These are phyloP conservation scores for Hibiscus tridactylites DNA, from an alignment of 345 rosid genomes.

Conservation along the genomic window DNA sequence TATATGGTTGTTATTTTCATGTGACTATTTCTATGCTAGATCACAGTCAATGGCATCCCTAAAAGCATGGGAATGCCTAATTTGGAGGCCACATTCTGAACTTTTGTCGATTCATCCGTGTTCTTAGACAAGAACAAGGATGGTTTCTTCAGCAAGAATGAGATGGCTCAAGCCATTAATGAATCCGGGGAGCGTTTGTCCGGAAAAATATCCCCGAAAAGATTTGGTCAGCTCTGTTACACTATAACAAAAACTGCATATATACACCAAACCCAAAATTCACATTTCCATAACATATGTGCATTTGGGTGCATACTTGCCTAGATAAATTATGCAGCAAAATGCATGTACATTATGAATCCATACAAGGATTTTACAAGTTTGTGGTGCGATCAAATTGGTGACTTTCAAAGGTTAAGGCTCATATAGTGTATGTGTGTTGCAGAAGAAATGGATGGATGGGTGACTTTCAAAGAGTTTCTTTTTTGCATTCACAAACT, in stretches of 20 bases:
- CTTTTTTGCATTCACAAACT: conserved; percentile 72
- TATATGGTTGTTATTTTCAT: no score
- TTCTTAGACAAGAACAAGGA: conserved; percentile 86
- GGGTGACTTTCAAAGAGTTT: conserved; percentile 89
- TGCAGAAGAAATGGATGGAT: conserved; percentile 97
- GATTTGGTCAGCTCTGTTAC: conserved; percentile 54
- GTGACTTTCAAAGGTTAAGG: no score
- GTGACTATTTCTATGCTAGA: no score
- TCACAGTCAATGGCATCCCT: no score
- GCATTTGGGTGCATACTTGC: neutral
- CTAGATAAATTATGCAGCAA: no score
- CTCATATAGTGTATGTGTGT: neutral
- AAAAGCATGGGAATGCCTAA: conserved; percentile 55
- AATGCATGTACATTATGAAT: neutral
- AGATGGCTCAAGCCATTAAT: conserved; percentile 78
- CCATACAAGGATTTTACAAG: neutral
- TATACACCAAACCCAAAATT: no score
- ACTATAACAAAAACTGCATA: neutral
- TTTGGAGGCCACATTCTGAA: conserved; percentile 76
- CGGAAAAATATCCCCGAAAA: conserved; percentile 73
- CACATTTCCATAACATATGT: neutral
- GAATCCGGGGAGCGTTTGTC: conserved; percentile 91
- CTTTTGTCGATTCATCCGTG: conserved; percentile 74
- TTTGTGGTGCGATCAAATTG: no score
- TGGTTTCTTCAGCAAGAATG: conserved; percentile 72